A percentile compares a stretch with the other conserved stretches of the same genome.
These are phyloP conservation scores for Eutrema heterophyllum DNA, from an alignment of 345 rosid species.

Conservation along the genomic window DNA sequence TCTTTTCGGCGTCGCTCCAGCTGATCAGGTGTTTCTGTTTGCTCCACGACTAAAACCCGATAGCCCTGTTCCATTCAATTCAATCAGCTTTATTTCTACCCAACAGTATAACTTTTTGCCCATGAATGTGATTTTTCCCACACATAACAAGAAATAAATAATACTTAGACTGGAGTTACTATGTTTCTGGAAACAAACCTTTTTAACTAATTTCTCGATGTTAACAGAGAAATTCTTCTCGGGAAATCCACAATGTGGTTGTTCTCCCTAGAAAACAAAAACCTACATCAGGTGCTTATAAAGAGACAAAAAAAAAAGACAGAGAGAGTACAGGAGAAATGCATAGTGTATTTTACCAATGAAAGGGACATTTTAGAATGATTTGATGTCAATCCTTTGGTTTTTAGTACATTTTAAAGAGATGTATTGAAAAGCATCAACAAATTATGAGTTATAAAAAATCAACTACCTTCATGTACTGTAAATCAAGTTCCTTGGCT, in stretches of 20 bases:
- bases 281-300: constrained; percentile 6
- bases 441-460: not conserved
- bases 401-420: not conserved
- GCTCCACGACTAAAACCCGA: constrained; percentile 95
- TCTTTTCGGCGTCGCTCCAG: constrained; percentile 87
- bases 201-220: constrained; percentile 83
- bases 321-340: not conserved
- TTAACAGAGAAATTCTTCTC: constrained; percentile 88
- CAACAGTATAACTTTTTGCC: not conserved
- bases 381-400: not conserved
- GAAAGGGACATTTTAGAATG: not conserved
- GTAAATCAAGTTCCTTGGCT: constrained; percentile 86
- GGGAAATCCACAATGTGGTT: constrained; percentile 99
- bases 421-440: not conserved
- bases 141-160: constrained; percentile 10
- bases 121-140: not conserved
- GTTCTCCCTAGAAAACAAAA: constrained; percentile 66
- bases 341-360: not conserved
- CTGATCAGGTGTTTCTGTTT: constrained; percentile 98
- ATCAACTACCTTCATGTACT: constrained; percentile 86
- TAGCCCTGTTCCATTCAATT: constrained; percentile 59
- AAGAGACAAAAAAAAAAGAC: not conserved
- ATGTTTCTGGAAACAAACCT: constrained; percentile 47
- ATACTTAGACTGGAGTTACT: not conserved
- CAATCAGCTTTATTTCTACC: constrained; percentile 24